Base-by-base conservation (phyloP, 2,329 filamentous ascomycete genomes). In the Epichloe glyceriae region DNA sequence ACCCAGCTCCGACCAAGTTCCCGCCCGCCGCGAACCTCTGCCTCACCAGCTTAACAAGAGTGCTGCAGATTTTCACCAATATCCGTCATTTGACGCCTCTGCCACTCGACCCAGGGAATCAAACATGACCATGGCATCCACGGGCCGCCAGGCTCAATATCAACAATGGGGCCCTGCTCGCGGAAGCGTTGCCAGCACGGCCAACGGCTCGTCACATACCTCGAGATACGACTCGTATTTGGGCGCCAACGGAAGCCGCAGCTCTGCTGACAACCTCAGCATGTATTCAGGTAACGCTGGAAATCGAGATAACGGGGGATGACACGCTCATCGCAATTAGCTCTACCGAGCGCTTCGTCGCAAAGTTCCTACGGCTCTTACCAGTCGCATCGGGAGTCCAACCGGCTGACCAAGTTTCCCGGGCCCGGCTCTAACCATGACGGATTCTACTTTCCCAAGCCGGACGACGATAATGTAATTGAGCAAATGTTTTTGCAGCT, bases 401-500 rank as follows among this genome's bases (percentile, higher is more conserved):
- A 80, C 58, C 75, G 80, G 47, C 62, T 76, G 41, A 79, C 75
- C 47, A 82, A 79, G 61, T 70, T 76, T 47, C 73, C 64, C 53
- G 58, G 64, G 40, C 56, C 62, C 56, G 57, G 62, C 51, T 50
- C 57, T 53, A 64, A 64, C 43, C 67, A 70, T 56, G 76, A 79
- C 38, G 72, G 70, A 22, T 79, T 81, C 58, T 68, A 82, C 55
- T 79, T 93, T 48, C 78, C 82, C 45, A 81, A 85, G 59, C 88
- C 88, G 15, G 78, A 82, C 49, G 86, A 94, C 64, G 88, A 94
- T 62, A 79, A 82, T 53, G 72, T 95, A 14, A 86, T 96, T 44
- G 88, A 97, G 64, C 83, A 90, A 62, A 87, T 95, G 73, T 97
- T 97, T 62, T 75, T 90, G 61, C 84, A 88, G 49, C 73, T 98